Evolutionary conservation across 257 asterid species (phyloP).

Genomic region (Nemophila menziesii): DNA sequence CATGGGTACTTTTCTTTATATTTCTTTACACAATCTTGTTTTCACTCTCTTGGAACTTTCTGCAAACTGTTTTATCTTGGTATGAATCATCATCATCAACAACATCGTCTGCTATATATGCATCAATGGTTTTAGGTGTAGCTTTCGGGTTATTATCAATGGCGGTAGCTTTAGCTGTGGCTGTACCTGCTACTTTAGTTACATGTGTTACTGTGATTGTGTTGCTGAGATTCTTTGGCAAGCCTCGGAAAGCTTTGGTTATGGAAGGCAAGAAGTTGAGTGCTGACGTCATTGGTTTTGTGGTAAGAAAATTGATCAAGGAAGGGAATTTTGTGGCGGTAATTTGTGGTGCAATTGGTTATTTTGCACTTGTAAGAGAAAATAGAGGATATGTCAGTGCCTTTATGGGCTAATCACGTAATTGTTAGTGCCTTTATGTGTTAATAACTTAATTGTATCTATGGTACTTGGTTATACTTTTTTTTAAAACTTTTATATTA

Average conservation of each 20-base stretch:
- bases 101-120: constrained; percentile 57
- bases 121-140: constrained; percentile 47
- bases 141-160: constrained; percentile 70
- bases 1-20: constrained; percentile 11
- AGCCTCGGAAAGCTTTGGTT: constrained; percentile 59
- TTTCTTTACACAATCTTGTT: constrained; percentile 5
- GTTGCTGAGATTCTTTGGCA: constrained; percentile 61
- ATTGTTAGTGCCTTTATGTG: too few species aligned
- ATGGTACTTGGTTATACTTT: too few species aligned
- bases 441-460: too few species aligned
- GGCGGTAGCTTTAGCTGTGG: constrained; percentile 85
- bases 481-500: too few species aligned
- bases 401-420: too few species aligned
- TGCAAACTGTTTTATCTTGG: constrained; percentile 9
- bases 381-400: constrained; percentile 14
- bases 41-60: constrained; percentile 8
- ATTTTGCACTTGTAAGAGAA: constrained; percentile 48
- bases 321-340: constrained; percentile 88
- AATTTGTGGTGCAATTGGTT: constrained; percentile 68
- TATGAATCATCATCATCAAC: constrained; percentile 17
- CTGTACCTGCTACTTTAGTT: constrained; percentile 76
- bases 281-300: constrained; percentile 63
- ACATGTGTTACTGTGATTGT: constrained; percentile 85
- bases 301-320: constrained; percentile 51
- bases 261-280: constrained; percentile 76